Conservation (phyloP, 768 basidiomycete species). For the Boletus barrowsii region DNA sequence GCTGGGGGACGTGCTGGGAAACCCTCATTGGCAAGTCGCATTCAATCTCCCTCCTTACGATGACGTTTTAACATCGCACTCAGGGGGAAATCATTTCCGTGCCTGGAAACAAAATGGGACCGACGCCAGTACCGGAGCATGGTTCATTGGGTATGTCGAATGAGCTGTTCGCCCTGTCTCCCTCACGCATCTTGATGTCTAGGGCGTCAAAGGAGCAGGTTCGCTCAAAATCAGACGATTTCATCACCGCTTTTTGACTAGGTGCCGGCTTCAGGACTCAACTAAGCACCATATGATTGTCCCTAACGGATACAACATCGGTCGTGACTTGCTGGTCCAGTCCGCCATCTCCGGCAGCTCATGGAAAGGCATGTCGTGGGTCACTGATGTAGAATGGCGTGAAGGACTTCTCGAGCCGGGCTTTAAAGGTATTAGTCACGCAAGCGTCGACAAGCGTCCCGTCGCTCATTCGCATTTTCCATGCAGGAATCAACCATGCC, state of each 20-base stretch:
- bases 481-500: conserved; percentile 72
- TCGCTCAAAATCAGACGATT: neutral
- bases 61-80: neutral
- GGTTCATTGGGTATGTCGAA: conserved; percentile 73
- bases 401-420: conserved; percentile 69
- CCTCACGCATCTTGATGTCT: neutral
- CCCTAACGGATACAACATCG: conserved; percentile 77
- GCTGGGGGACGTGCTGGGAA: conserved; percentile 89
- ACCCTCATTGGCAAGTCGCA: conserved; percentile 54
- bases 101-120: conserved; percentile 90
- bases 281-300: conserved; percentile 69
- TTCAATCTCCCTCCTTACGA: neutral
- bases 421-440: conserved; percentile 48
- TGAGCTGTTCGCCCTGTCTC: neutral
- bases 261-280: conserved; percentile 41
- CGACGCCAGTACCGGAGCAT: conserved; percentile 65
- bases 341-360: conserved; percentile 57
- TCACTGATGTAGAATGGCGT: conserved; percentile 73
- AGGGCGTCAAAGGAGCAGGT: conserved; percentile 77
- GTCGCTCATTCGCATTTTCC: neutral
- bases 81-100: conserved; percentile 85
- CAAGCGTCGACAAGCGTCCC: neutral
- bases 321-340: conserved; percentile 74
- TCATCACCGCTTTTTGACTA: neutral
- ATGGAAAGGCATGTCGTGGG: conserved; percentile 70